Conservation (phyloP, 495 filamentous ascomycete species). For the Glonium stellatum region DNA sequence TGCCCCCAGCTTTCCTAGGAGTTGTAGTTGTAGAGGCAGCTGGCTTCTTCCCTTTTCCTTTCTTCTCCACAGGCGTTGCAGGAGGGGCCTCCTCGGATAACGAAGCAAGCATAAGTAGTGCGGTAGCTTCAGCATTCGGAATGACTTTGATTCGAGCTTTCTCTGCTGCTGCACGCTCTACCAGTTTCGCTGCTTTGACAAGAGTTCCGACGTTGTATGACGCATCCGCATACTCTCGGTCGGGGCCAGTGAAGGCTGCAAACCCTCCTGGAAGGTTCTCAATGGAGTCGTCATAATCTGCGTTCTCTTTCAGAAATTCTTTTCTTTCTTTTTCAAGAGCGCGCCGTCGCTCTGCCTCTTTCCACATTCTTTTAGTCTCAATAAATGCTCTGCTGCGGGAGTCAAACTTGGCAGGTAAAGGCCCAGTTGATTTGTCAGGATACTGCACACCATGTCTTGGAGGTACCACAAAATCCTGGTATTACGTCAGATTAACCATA, state of each 20-base stretch:
- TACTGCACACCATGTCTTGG: conserved; percentile 11
- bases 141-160: conserved; percentile 1
- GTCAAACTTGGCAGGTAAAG: conserved; percentile 14
- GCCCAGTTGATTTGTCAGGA: conserved; percentile 1
- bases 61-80: neutral
- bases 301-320: conserved; percentile 10
- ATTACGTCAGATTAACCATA: neutral
- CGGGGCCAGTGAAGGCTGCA: conserved; percentile 19
- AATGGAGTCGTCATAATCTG: conserved; percentile 13
- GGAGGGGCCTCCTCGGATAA: conserved; percentile 13
- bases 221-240: conserved; percentile 15
- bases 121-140: conserved; percentile 15
- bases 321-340: conserved; percentile 6
- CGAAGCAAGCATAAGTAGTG: conserved; percentile 20
- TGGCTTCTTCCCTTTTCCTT: neutral
- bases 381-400: conserved; percentile 26
- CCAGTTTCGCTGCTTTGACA: conserved; percentile 11
- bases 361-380: conserved; percentile 21
- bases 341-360: conserved; percentile 8
- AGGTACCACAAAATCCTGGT: conserved; percentile 14
- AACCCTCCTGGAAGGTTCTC: conserved; percentile 16
- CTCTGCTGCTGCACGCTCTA: conserved; percentile 10
- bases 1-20: conserved; percentile 5
- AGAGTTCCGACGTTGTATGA: conserved; percentile 11
- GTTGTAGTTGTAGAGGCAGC: conserved; percentile 1